Percentiles rank a stretch among this genome's conserved stretches.
Conservation (phyloP, 129 eudicot species). For the Chrysanthemum seticuspe region DNA sequence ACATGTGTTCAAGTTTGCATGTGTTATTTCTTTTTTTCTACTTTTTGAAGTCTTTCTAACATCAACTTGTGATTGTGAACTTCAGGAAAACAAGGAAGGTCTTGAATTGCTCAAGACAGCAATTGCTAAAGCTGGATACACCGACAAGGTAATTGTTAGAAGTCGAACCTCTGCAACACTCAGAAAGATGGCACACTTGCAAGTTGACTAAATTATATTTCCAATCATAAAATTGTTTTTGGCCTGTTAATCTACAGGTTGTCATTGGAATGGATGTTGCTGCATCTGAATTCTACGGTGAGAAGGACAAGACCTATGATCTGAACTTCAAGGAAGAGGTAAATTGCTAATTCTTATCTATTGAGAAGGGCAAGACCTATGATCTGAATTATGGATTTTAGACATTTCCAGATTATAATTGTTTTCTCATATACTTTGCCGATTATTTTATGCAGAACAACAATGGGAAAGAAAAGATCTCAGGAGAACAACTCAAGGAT, state of each 20-base stretch:
- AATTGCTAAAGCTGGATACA: constrained; percentile 57
- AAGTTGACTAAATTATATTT: neutral
- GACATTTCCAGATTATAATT: too few species aligned
- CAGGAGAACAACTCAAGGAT: constrained; percentile 91
- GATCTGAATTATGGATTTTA: too few species aligned
- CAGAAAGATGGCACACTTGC: neutral
- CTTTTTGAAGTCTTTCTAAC: neutral
- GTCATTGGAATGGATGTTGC: constrained; percentile 69
- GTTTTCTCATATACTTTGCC: too few species aligned
- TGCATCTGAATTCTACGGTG: constrained; percentile 52
- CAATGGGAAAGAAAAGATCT: constrained; percentile 41
- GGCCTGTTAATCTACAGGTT: constrained; percentile 41
- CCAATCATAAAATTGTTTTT: neutral
- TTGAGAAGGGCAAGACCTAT: neutral
- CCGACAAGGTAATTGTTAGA: constrained; percentile 42
- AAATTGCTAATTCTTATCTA: neutral
- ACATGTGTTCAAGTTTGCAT: neutral
- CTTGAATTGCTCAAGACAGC: constrained; percentile 54
- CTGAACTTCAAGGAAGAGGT: constrained; percentile 68
- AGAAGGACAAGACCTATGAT: constrained; percentile 47
- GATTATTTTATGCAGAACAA: too few species aligned
- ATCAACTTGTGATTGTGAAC: neutral
- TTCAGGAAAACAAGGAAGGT: constrained; percentile 61
- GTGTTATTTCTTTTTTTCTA: neutral
- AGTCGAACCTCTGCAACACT: neutral